Evolutionary conservation across 2,329 filamentous ascomycete species (phyloP), one percentile per base, ranked within the genome.

Genomic region (Penicillium aurantiogriseum): DNA sequence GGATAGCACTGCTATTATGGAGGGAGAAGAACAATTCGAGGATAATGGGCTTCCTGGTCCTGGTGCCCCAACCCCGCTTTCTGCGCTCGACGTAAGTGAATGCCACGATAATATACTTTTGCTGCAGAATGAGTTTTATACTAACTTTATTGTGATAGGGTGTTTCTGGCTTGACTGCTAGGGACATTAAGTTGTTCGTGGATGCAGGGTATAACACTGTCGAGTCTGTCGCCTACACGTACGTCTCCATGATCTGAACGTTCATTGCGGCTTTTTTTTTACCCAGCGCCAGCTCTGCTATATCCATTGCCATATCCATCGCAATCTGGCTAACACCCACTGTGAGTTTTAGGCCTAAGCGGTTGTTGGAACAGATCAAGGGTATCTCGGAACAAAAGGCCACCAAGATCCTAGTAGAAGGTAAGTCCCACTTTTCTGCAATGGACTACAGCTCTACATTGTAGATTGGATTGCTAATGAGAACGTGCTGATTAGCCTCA

Each of bases 341-440:
- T n/a, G 23, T 35, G 31, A 48, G 2, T 11, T 49, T 9, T 46
- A 88, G 85, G 52, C 85, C 86, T 21, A 84, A 83, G 66, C 86
- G 93, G 69, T 80, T 88, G 56, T 79, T 99, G 19, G 93, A 99
- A 75, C 91, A 95, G 74, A 93, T 99, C 76, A 99, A 97, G 75
- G 94, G 94, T 56, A 96, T 99, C 35, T 99, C 94, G 1, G 93
- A 97, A 77, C 90, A 95, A 71, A 99, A 99, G 74, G 94, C 95
- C 2, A 87, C 85, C 35, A 97, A 97, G 72, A 87, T 99, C 40
- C 81, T 99, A 29, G 86, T 85, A 15, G 94, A 97, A 81, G 92
- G 92, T 93, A 74, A 63, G 77, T 61, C n/a, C n/a, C 40, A n/a
- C 29, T 11, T 11, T 11, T 46, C 19, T 19, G 7, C 19, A 21